These are phyloP conservation scores for Parafenestella ontariensis DNA, from an alignment of 2,329 filamentous ascomycete species.

Conservation along the genomic window DNA sequence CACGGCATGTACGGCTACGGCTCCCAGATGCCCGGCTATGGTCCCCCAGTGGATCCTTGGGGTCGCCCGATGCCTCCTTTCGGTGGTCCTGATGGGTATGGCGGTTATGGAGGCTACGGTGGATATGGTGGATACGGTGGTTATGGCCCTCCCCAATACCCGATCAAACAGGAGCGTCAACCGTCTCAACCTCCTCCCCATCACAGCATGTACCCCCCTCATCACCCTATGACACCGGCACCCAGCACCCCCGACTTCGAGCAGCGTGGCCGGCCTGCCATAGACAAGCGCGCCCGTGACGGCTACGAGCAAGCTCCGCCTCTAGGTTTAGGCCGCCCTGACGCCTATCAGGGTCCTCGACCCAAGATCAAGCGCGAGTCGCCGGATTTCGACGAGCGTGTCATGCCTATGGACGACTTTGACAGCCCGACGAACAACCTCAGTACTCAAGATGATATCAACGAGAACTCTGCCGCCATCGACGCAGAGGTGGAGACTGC, in stretches of 20 bases:
- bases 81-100: neutral
- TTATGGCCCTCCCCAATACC: neutral
- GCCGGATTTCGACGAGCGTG: slow-evolving; percentile 9
- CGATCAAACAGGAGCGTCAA: slow-evolving; percentile 1
- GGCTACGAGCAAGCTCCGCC: neutral
- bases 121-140: slow-evolving; percentile 3
- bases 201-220: slow-evolving; percentile 6
- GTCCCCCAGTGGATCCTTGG: slow-evolving; percentile 6
- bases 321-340: neutral
- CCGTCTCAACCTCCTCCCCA: slow-evolving; percentile 1
- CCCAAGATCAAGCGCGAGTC: slow-evolving; percentile 27
- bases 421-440: neutral
- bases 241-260: slow-evolving; percentile 2
- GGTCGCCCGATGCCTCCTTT: neutral
- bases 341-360: neutral
- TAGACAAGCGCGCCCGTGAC: neutral
- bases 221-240: slow-evolving; percentile 1
- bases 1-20: slow-evolving; percentile 4
- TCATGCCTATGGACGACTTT: slow-evolving; percentile 1
- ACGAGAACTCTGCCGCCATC: neutral
- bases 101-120: slow-evolving; percentile 5
- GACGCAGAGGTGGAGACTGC: slow-evolving; percentile 18
- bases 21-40: slow-evolving; percentile 2
- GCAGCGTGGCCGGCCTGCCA: neutral
- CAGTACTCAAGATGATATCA: neutral